Evolutionary conservation across 2,329 filamentous ascomycete genomes (phyloP).

Genomic region (Fusarium multiceps): DNA sequence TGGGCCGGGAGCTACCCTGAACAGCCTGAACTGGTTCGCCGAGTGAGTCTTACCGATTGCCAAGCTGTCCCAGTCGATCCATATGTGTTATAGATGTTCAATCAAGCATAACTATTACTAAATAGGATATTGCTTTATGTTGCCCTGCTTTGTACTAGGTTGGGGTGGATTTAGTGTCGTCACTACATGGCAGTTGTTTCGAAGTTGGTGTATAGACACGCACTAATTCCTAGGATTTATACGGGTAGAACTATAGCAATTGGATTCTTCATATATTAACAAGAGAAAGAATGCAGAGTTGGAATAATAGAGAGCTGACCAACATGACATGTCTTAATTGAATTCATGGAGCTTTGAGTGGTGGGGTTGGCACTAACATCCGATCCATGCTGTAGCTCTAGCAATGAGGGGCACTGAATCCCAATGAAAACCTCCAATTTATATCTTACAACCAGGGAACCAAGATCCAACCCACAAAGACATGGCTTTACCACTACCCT

Average conservation of each 20-base stretch:
- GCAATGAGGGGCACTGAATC: constrained; percentile 14
- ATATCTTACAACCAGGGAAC: constrained; percentile 24
- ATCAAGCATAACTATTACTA: background rate
- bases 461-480: constrained; percentile 9
- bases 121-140: background rate
- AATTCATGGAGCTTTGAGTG: background rate
- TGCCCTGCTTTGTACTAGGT: background rate
- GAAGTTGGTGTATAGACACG: background rate
- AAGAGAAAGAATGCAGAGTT: no score
- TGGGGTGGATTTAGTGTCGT: no score
- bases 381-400: constrained; percentile 5
- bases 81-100: background rate
- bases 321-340: no score
- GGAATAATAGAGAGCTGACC: no score
- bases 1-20: constrained; percentile 25
- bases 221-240: no score
- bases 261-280: no score
- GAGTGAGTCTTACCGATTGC: constrained; percentile 17
- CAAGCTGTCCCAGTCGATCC: background rate
- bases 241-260: no score
- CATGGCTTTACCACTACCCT: constrained; percentile 64
- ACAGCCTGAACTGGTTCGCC: constrained; percentile 3
- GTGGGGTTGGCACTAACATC: constrained; percentile 30
- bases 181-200: background rate
- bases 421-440: constrained; percentile 21